Percentiles rank a stretch among this genome's conserved stretches.
These are phyloP conservation scores for Trebouxia gelatinosa DNA, from an alignment of 163 green algal species.

Conservation along the genomic window DNA sequence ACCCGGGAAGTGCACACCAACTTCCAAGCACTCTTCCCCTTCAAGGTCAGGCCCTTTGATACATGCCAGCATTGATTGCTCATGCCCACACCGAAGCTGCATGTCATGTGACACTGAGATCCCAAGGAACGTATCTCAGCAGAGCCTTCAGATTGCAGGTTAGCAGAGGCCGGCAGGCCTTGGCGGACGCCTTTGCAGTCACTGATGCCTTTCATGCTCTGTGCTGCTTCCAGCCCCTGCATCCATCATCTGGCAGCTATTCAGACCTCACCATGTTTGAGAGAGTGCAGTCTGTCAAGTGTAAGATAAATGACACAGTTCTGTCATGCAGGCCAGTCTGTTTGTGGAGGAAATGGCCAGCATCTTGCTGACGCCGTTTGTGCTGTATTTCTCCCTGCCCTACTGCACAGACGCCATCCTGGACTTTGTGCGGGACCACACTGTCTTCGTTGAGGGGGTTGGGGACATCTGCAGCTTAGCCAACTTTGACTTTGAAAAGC, in stretches of 20 bases:
- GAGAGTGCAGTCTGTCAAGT: background rate
- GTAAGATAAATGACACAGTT: background rate
- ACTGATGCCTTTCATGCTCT: background rate
- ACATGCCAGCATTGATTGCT: background rate
- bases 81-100: background rate
- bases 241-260: background rate
- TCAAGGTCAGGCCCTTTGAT: slow-evolving; percentile 57
- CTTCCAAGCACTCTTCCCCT: slow-evolving; percentile 79
- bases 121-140: background rate
- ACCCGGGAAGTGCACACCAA: slow-evolving; percentile 76
- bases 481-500: slow-evolving; percentile 79
- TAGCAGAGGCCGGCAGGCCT: no score
- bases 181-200: no score
- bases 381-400: slow-evolving; percentile 85
- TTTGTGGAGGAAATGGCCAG: slow-evolving; percentile 81
- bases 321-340: slow-evolving; percentile 40
- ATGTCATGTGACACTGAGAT: background rate
- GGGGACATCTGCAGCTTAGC: slow-evolving; percentile 88
- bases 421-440: slow-evolving; percentile 81
- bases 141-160: no score
- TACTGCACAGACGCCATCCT: slow-evolving; percentile 77
- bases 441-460: slow-evolving; percentile 76
- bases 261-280: background rate
- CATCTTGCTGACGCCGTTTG: slow-evolving; percentile 83
- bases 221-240: background rate